A percentile compares a stretch with the other conserved stretches of the same genome.
phyloP scores from a whole-genome alignment of 2,329 filamentous ascomycete genomes.

The Plenodomus tracheiphilus region DNA sequence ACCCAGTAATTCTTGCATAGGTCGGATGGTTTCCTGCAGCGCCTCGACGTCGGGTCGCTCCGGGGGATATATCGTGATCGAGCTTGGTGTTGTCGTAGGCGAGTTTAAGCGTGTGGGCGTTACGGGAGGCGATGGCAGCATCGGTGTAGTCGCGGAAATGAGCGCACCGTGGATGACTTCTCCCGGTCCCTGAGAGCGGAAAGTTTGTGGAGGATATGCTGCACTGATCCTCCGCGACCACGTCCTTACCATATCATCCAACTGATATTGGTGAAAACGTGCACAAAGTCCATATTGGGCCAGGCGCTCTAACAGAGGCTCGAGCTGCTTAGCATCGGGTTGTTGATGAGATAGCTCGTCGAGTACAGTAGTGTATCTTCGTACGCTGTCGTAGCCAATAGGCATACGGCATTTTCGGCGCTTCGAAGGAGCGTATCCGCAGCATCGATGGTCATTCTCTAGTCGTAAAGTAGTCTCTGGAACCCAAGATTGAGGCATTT shows the following conservation, averaged over 20 bases:
- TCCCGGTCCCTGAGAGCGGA: background rate
- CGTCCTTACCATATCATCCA: constrained; percentile 1
- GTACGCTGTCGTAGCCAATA: constrained; percentile 2
- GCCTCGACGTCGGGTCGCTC: constrained; percentile 1
- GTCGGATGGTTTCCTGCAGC: constrained; percentile 7
- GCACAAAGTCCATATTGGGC: constrained; percentile 13
- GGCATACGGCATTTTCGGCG: constrained; percentile 9
- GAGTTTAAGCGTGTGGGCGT: background rate
- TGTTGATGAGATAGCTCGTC: constrained; percentile 2
- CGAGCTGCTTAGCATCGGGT: constrained; percentile 11
- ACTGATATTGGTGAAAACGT: constrained; percentile 2
- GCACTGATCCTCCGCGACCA: constrained; percentile 7
- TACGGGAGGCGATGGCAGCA: too few relatives aligned
- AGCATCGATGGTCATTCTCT: constrained; percentile 7
- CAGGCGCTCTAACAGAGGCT: constrained; percentile 7
- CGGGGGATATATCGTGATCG: background rate
- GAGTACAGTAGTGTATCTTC: constrained; percentile 3
- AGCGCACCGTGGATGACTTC: background rate
- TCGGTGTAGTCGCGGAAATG: background rate
- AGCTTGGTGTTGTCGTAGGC: background rate
- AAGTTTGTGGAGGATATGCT: constrained; percentile 1
- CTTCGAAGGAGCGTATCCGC: constrained; percentile 11
- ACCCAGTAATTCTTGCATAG: constrained; percentile 6
- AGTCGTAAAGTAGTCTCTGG: constrained; percentile 12
- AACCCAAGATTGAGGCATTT: constrained; percentile 7